Evolutionary conservation across 345 rosid species (phyloP), one percentile per base, ranked within the genome.

Genomic region (Salix exigua): DNA sequence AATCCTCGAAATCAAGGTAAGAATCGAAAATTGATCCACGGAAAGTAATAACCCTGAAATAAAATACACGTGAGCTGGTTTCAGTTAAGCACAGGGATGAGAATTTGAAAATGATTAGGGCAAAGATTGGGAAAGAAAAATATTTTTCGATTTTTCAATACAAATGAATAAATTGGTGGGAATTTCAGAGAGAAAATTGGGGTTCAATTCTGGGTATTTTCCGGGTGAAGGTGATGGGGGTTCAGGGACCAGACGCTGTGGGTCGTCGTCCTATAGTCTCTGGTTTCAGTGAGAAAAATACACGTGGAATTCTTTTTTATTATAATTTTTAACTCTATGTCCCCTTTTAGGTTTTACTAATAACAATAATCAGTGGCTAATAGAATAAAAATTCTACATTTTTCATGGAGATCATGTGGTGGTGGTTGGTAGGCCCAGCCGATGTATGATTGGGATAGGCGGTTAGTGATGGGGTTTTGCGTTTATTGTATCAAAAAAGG

Each of bases 21-120:
- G 48, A 71, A 48, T 19, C 25, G 66, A 77, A 21, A 44, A 53
- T 33, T 76, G 73, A 78, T 73, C 81, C 58, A 61, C 68, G 4
- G 50, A 16, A 71, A 71, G 12, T 17, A 37, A 71, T 10, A 48
- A 38, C 18, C 16, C 17, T 35, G 12, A 46, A 63, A 71, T 10
- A 14, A 58, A 58, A n/a, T n/a, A 58, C 16, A 23, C 63, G 28
- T 23, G 63, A 58, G 63, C 63, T 58, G 63, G 63, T 23, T 58
- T 7, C 5, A 58, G 63, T 42, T 35, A 63, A 48, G 63, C 18
- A 38, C n/a, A 51, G 28, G 38, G 19, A 38, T 4, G 68, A 21
- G 25, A 77, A 26, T 46, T 35, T 50, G 40, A 35, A 26, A 14
- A 28, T 19, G 9, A 51, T 1, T 6, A 23, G 37, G 16, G 35